Conservation (phyloP, 305 asterid species). For the Solanum hybrid region DNA sequence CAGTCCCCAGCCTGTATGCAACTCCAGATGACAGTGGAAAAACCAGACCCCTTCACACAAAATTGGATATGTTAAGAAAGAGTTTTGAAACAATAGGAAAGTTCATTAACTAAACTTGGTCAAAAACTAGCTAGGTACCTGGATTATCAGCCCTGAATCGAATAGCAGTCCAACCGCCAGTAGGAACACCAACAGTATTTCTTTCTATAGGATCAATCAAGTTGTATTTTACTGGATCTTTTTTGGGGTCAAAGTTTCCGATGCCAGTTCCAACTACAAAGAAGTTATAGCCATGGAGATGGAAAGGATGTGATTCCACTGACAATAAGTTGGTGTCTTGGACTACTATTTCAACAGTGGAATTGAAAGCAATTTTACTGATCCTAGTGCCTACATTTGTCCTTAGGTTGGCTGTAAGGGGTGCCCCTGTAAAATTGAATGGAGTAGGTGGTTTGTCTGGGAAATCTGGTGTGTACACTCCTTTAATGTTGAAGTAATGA, state of each 20-base stretch:
- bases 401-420: conserved; percentile 43
- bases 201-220: conserved; percentile 67
- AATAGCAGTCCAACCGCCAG: conserved; percentile 80
- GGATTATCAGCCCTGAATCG: conserved; percentile 87
- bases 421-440: conserved; percentile 64
- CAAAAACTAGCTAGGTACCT: conserved; percentile 23
- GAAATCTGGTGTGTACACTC: conserved; percentile 40
- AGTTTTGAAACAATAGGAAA: neutral
- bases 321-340: conserved; percentile 60
- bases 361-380: conserved; percentile 39
- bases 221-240: conserved; percentile 51
- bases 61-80: neutral
- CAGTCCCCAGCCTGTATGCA: conserved; percentile 31
- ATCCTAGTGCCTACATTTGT: conserved; percentile 20
- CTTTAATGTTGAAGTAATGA: conserved; percentile 34
- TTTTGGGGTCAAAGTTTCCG: conserved; percentile 61
- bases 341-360: conserved; percentile 49
- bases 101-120: neutral
- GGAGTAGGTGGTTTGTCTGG: conserved; percentile 51
- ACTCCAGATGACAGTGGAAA: conserved; percentile 26
- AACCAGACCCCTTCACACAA: conserved; percentile 25
- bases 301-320: conserved; percentile 65
- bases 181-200: conserved; percentile 72
- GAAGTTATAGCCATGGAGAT: conserved; percentile 71
- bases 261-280: conserved; percentile 59